Base-by-base conservation (phyloP, 495 filamentous ascomycete species). In the Hyaloscypha bicolor region DNA sequence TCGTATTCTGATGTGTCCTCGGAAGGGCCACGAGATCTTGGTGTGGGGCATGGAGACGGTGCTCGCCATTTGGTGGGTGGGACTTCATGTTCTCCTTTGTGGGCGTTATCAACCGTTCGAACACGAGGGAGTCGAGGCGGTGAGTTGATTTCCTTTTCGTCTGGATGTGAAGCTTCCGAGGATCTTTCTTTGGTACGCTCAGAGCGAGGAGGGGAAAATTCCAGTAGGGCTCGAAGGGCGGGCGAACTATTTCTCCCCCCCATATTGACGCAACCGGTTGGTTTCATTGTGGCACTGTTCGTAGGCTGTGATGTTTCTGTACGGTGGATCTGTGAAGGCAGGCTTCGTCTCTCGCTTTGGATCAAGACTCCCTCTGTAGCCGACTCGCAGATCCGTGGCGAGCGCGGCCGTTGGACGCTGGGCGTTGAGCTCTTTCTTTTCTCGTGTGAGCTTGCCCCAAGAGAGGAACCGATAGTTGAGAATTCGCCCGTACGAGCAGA, bases 41-140 rank as follows among this genome's bases (percentile, higher is more conserved):
- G 64, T 0, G 64, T 51, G 35, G 69, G 69, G 39, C 60, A 71
- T 6, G 55, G 39, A 29, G 69, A 71, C 16, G 64, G 64, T 39
- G 55, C 60, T 59, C 69, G 53, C 42, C 45, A 52, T 65, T 64
- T 64, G 9, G 21, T 55, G 22, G 51, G 57, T 6, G 42, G 53
- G 0, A 19, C 14, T 11, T 60, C 32, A 11, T 29, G 64, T n/a
- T 58, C 55, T 25, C 60, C 64, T 25, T 71, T 71, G 12, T 65
- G 39, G 16, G 33, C 33, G 62, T 67, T 67, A 33, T 71, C 69
- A 39, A 71, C 59, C 1, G 69, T 71, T 6, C 48, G 42, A 12
- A 71, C 69, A 16, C 60, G 55, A 37, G 21, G n/a, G 4, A 55
- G 21, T 9, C 58, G 65, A 30, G 65, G 65, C 21, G n/a, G 16